A percentile compares a stretch with the other conserved stretches of the same genome.
phyloP scores from a whole-genome alignment of 768 basidiomycete genomes.

The Pisolithus tinctorius region DNA sequence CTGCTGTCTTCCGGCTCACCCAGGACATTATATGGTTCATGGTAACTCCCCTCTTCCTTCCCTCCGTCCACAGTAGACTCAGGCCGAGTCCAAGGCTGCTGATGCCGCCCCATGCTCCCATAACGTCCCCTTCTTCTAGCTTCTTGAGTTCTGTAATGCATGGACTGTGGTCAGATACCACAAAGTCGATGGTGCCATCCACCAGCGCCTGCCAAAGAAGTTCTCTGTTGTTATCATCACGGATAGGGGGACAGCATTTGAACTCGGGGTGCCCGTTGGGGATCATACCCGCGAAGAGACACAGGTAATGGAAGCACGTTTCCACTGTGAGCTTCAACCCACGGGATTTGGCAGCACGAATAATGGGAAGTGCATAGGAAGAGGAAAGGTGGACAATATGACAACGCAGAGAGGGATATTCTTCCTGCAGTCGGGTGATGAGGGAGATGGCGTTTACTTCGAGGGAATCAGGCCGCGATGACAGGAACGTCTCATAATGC shows the following conservation, averaged over 20 bases:
- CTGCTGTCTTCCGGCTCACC: slow-evolving; percentile 68
- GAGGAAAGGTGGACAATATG: slow-evolving; percentile 97
- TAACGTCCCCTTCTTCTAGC: slow-evolving; percentile 69
- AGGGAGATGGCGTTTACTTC: slow-evolving; percentile 80
- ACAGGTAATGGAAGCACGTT: slow-evolving; percentile 97
- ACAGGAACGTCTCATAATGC: slow-evolving; percentile 74
- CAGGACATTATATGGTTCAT: slow-evolving; percentile 66
- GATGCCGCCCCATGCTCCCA: slow-evolving; percentile 94
- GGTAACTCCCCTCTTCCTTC: slow-evolving; percentile 42
- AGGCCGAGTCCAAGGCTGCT: slow-evolving; percentile 86
- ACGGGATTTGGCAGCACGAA: slow-evolving; percentile 59
- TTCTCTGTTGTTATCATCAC: slow-evolving; percentile 65
- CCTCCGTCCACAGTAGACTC: slow-evolving; percentile 86
- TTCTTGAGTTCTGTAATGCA: slow-evolving; percentile 80
- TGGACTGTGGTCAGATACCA: slow-evolving; percentile 96
- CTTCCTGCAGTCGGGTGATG: slow-evolving; percentile 57
- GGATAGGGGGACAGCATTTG: slow-evolving; percentile 96
- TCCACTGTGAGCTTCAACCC: slow-evolving; percentile 81
- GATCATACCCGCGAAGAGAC: slow-evolving; percentile 64
- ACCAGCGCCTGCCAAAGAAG: slow-evolving; percentile 74
- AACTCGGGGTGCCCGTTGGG: slow-evolving; percentile 76
- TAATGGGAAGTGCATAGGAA: slow-evolving; percentile 67
- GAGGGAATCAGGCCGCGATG: slow-evolving; percentile 73
- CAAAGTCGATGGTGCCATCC: slow-evolving; percentile 81
- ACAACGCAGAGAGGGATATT: slow-evolving; percentile 63